These are phyloP conservation scores for Hirschfeldia incana DNA, from an alignment of 345 rosid genomes.

Conservation along the genomic window DNA sequence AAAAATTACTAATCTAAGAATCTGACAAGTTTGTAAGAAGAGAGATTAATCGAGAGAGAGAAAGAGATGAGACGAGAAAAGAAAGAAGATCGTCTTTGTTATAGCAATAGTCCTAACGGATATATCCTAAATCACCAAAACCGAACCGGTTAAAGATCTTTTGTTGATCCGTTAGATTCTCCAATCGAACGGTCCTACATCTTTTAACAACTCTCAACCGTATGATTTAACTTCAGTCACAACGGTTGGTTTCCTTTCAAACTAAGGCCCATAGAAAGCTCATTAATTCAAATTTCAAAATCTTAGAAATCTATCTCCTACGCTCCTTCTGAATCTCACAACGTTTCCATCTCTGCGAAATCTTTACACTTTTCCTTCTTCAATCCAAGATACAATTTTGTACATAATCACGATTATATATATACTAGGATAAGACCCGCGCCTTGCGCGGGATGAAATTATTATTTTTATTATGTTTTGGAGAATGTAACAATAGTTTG, in stretches of 20 bases:
- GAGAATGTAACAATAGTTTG: no score
- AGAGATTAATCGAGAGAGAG: neutral
- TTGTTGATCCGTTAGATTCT: neutral
- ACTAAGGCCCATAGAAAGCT: constrained; percentile 5
- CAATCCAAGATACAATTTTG: constrained; percentile 22
- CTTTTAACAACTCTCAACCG: neutral
- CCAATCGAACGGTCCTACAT: neutral
- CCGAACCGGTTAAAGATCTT: neutral
- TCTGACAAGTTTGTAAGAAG: neutral
- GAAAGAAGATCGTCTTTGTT: no score
- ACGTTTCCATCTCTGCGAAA: neutral
- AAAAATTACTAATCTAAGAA: neutral
- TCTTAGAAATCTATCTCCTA: neutral
- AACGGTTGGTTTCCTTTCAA: no score
- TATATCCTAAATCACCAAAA: neutral
- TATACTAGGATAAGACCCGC: no score
- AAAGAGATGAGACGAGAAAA: no score
- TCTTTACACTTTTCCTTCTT: neutral
- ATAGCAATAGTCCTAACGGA: neutral
- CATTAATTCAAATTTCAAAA: constrained; percentile 14
- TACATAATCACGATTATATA: neutral
- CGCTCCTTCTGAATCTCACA: neutral
- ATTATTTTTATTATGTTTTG: no score
- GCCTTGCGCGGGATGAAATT: no score
- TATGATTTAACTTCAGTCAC: no score